These are phyloP conservation scores for Salix suchowensis DNA, from an alignment of 345 rosid genomes.

Conservation along the genomic window DNA sequence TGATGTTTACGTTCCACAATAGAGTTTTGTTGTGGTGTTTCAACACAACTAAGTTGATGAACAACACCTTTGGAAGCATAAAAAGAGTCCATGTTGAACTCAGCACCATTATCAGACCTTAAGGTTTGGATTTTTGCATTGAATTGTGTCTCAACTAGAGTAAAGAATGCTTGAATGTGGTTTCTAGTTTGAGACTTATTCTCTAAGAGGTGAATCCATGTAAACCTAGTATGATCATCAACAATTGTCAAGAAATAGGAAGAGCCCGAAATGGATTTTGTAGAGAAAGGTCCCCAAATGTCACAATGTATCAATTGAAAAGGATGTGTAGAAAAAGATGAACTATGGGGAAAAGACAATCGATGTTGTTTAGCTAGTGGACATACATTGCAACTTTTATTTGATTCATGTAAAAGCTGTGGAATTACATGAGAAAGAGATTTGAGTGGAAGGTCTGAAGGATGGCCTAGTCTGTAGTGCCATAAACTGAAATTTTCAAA, in stretches of 20 bases:
- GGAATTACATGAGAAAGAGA: no score
- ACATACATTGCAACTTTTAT: no score
- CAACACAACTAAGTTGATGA: neutral
- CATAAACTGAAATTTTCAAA: no score
- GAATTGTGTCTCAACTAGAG: neutral
- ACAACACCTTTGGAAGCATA: neutral
- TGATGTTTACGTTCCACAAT: neutral
- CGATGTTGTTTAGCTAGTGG: no score
- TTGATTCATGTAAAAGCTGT: no score
- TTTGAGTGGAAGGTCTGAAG: no score
- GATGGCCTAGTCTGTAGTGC: no score
- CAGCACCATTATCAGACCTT: neutral
- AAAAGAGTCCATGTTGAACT: neutral
- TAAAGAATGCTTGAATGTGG: neutral
- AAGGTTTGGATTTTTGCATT: neutral
- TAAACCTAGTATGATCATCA: neutral
- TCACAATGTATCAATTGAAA: neutral
- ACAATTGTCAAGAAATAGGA: neutral
- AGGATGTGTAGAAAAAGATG: fast-evolving
- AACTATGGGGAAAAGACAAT: no score
- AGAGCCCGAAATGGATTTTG: neutral
- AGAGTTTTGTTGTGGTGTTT: neutral
- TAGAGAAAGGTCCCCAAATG: neutral
- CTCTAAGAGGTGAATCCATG: neutral
- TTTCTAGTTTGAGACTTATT: neutral